phyloP scores from a whole-genome alignment of 257 asterid species.

The Solanum pimpinellifolium region DNA sequence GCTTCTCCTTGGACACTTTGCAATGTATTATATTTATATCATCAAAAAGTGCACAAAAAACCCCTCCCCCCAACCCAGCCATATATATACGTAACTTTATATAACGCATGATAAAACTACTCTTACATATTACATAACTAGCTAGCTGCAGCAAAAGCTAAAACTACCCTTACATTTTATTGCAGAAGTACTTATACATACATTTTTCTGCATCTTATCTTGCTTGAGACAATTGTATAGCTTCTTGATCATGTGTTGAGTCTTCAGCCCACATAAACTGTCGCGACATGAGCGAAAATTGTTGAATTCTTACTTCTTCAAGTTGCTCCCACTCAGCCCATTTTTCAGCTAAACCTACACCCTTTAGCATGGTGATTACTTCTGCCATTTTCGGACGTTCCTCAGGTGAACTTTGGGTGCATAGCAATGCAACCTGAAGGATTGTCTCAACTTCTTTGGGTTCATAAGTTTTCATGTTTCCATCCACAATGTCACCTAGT shows the following conservation, averaged over 20 bases:
- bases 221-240: conserved; percentile 76
- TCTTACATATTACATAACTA: background rate
- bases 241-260: conserved; percentile 67
- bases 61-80: too few species aligned
- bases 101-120: background rate
- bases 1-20: too few species aligned
- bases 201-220: conserved; percentile 16
- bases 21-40: too few species aligned
- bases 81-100: too few species aligned
- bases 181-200: background rate
- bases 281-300: conserved; percentile 37
- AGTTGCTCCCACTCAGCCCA: conserved; percentile 96
- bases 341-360: conserved; percentile 67
- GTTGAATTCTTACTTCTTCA: conserved; percentile 45
- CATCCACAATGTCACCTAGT: conserved; percentile 56
- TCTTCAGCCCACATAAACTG: conserved; percentile 69
- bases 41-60: too few species aligned
- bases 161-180: background rate
- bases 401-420: conserved; percentile 73
- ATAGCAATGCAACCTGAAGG: conserved; percentile 76
- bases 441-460: conserved; percentile 53
- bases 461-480: conserved; percentile 35
- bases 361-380: conserved; percentile 67
- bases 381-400: conserved; percentile 76
- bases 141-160: background rate